Conservation (phyloP, 441 rosid genomes). For the Adansonia rubrostipa region DNA sequence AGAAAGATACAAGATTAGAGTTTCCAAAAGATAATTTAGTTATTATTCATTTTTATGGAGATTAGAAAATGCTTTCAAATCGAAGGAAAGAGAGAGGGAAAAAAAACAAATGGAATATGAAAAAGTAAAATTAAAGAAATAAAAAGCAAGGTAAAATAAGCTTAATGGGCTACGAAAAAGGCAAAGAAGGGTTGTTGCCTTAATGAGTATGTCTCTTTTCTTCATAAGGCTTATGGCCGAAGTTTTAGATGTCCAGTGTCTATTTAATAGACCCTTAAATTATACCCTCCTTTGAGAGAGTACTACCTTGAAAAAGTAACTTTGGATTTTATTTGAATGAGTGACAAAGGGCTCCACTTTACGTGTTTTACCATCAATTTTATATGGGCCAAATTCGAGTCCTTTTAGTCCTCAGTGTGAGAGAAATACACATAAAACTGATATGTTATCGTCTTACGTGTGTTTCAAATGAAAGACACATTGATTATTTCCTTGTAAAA, state of each 20-base stretch:
- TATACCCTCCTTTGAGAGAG: constrained; percentile 20
- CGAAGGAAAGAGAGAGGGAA: constrained; percentile 10
- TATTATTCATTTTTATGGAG: constrained; percentile 31
- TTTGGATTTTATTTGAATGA: no score
- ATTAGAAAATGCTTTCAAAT: constrained; percentile 43
- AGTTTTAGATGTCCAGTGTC: constrained; percentile 24
- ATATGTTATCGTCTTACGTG: no score
- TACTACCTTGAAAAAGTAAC: background rate
- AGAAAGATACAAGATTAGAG: constrained; percentile 40
- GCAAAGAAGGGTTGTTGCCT: constrained; percentile 34
- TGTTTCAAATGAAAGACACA: no score
- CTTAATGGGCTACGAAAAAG: constrained; percentile 29
- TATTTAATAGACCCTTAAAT: background rate
- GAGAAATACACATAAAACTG: no score
- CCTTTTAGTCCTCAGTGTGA: no score
- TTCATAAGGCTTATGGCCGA: constrained; percentile 31
- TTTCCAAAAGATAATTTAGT: constrained; percentile 32
- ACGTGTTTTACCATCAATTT: no score
- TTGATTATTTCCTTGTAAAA: no score
- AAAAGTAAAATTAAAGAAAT: constrained; percentile 22
- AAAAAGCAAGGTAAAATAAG: background rate
- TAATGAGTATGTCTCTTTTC: constrained; percentile 43
- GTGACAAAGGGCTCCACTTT: no score
- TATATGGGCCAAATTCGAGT: no score
- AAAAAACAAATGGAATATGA: constrained; percentile 20